Percentiles rank a stretch among this genome's conserved stretches.
Conservation (phyloP, 192 early-diverging fungal genomes). For the Backusella tuberculispora region DNA sequence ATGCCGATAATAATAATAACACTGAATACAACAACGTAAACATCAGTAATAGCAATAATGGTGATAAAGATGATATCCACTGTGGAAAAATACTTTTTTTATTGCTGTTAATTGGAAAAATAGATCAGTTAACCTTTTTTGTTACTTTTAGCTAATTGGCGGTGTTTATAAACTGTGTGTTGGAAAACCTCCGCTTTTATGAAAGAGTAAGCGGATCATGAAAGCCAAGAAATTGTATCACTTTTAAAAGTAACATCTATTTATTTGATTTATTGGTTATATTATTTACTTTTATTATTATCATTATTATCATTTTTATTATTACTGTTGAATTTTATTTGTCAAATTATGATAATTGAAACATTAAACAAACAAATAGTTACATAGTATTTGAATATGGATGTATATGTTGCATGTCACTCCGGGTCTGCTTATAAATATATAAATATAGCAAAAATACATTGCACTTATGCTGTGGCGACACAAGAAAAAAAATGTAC, state of each 20-base stretch:
- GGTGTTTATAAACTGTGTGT: not conserved
- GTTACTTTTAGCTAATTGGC: slow-evolving; percentile 1
- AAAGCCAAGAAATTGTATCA: not conserved
- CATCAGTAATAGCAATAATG: too few species aligned
- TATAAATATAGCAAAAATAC: not conserved
- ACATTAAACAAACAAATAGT: not conserved
- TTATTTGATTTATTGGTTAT: not conserved
- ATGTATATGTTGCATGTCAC: not conserved
- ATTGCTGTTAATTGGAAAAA: not conserved
- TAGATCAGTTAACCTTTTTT: slow-evolving; percentile 6
- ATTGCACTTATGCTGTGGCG: not conserved
- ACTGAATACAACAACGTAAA: too few species aligned
- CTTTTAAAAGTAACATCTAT: slow-evolving; percentile 5
- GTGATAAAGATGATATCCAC: too few species aligned
- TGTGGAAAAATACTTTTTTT: too few species aligned
- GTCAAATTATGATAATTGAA: not conserved
- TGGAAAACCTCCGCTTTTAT: slow-evolving; percentile 1
- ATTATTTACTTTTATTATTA: not conserved
- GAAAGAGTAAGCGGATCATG: not conserved
- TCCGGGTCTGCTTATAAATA: not conserved
- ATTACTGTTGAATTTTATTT: not conserved
- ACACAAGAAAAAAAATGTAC: not conserved
- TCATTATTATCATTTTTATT: not conserved
- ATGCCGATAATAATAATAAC: too few species aligned
- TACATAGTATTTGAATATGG: not conserved